Percentiles rank a stretch among this genome's conserved stretches.
Conservation (phyloP, 139 green algal genomes). For the Eudorina sp. region DNA sequence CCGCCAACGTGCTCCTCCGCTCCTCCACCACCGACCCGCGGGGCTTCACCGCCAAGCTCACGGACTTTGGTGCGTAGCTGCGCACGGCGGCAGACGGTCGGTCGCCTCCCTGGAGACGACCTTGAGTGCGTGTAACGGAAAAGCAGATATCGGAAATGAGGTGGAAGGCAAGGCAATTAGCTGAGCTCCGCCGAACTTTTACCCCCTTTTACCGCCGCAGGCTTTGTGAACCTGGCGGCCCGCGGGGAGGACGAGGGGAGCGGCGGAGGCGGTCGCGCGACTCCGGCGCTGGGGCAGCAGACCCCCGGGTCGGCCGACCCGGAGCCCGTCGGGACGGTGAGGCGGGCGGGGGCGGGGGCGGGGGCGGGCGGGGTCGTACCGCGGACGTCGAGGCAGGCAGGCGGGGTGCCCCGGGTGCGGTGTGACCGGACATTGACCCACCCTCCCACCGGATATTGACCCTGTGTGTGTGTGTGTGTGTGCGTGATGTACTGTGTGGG, state of each 20-base stretch:
- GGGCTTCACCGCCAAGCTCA: slow-evolving; percentile 12
- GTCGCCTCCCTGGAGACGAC: not conserved
- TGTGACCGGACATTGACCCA: too few relatives aligned
- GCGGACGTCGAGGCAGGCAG: not conserved
- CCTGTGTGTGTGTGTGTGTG: too few relatives aligned
- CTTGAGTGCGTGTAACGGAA: not conserved
- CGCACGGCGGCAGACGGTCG: not conserved
- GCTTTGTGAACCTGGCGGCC: not conserved
- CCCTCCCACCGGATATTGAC: too few relatives aligned
- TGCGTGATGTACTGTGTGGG: too few relatives aligned
- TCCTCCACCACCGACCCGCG: slow-evolving; percentile 16
- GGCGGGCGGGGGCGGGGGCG: not conserved
- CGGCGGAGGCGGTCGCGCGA: too few relatives aligned
- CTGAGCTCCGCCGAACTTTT: not conserved
- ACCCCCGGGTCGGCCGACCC: not conserved
- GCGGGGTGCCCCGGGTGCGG: not conserved
- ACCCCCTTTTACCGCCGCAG: not conserved
- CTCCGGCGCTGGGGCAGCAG: not conserved
- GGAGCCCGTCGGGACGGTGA: not conserved
- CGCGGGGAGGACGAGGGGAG: not conserved
- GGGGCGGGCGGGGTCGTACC: not conserved
- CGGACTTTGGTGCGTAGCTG: not conserved
- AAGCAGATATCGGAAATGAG: not conserved
- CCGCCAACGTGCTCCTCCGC: slow-evolving; percentile 6
- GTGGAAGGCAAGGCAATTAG: not conserved